A percentile compares a stretch with the other conserved stretches of the same genome.
Evolutionary conservation across 192 early-diverging fungal species (phyloP).

Genomic region (Backusella tarrabulga): DNA sequence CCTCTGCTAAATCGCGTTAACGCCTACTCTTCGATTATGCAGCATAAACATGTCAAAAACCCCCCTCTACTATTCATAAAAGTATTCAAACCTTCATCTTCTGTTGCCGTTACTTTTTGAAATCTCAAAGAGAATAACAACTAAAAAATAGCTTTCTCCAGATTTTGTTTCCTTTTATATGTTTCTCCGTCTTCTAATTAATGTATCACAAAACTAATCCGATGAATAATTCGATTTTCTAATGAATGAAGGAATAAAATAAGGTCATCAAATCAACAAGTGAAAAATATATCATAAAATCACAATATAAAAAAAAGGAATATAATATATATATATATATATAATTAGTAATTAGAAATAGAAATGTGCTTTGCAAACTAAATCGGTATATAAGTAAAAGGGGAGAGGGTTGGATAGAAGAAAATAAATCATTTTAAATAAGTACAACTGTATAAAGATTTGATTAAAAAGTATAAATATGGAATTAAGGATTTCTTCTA

Average conservation of each 20-base stretch:
- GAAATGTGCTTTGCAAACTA: not conserved
- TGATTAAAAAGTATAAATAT: not conserved
- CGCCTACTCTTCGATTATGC: not conserved
- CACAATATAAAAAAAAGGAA: not conserved
- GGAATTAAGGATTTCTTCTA: constrained; percentile 12
- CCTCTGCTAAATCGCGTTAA: not conserved
- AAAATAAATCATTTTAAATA: not conserved
- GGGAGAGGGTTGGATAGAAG: not conserved
- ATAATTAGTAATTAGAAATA: constrained; percentile 4
- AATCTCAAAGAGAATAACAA: not conserved
- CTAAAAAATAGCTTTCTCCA: constrained; percentile 33
- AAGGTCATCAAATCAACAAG: not conserved
- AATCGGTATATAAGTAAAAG: not conserved
- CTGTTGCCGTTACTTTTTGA: not conserved
- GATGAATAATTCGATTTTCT: constrained; percentile 65
- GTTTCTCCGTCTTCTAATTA: not conserved
- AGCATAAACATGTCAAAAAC: not conserved
- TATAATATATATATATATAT: constrained; percentile 6
- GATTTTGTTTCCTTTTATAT: constrained; percentile 4
- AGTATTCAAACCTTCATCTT: not conserved
- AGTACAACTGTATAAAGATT: not conserved
- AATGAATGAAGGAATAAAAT: not conserved
- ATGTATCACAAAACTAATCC: not conserved
- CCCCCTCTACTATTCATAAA: not conserved
- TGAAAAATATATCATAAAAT: not conserved